Evolutionary conservation across 139 green algal genomes (phyloP).

Genomic region (Chlamydomonas schloesseri): DNA sequence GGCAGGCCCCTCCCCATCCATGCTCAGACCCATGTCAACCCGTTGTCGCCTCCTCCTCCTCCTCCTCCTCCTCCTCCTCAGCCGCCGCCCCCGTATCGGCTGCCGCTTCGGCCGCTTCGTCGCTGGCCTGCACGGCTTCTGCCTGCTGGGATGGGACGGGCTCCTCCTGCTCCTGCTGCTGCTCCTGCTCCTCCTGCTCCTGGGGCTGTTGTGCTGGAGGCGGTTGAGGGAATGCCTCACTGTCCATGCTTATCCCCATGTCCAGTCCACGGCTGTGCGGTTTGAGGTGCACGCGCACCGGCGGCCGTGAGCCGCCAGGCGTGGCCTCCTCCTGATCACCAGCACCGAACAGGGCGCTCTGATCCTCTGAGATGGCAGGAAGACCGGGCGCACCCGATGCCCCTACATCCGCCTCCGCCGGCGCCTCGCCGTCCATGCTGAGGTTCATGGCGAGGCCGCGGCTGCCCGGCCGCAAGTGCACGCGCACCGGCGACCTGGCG

Average conservation of each 20-base stretch:
- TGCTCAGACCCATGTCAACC: background rate
- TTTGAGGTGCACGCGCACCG: background rate
- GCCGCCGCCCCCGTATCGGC: no score
- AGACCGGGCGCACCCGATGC: background rate
- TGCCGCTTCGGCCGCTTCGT: no score
- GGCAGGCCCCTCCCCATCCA: background rate
- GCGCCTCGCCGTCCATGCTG: slow-evolving; percentile 19
- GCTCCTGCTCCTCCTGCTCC: no score
- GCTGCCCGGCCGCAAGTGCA: slow-evolving; percentile 28
- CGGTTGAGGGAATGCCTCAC: background rate
- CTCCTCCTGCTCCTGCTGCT: no score
- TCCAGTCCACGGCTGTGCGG: background rate
- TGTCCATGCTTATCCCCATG: slow-evolving; percentile 8
- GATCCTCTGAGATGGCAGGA: background rate
- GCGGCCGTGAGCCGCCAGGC: background rate
- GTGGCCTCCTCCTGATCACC: background rate
- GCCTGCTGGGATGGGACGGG: no score
- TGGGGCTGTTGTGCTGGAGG: no score
- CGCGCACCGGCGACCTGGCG: background rate
- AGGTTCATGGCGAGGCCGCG: slow-evolving; percentile 2
- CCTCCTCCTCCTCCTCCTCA: background rate
- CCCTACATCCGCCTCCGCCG: background rate
- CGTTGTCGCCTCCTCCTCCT: background rate
- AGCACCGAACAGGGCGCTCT: background rate
- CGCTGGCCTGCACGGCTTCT: no score